Evolutionary conservation across 768 basidiomycete genomes (phyloP).

Genomic region (Pulveroboletus frians): DNA sequence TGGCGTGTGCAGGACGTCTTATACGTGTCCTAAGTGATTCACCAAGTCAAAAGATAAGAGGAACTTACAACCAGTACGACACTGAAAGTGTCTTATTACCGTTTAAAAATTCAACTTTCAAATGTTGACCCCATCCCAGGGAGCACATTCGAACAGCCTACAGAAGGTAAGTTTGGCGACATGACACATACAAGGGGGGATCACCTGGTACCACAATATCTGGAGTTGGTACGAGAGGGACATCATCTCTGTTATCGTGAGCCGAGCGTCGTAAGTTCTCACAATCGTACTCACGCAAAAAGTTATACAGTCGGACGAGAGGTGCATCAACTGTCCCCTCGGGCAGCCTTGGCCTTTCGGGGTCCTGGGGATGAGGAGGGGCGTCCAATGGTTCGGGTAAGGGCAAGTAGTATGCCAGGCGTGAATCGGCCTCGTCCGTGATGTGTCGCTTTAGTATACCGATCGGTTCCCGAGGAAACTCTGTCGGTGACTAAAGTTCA

Average conservation of each 20-base stretch:
- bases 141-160: slow-evolving; percentile 70
- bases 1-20: slow-evolving; percentile 38
- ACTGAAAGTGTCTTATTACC: slow-evolving; percentile 64
- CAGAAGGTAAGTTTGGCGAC: neutral
- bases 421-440: slow-evolving; percentile 65
- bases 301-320: slow-evolving; percentile 79
- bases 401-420: slow-evolving; percentile 60
- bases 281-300: slow-evolving; percentile 64
- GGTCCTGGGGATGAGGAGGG: slow-evolving; percentile 38
- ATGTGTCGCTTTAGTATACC: slow-evolving; percentile 63
- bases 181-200: slow-evolving; percentile 1
- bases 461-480: slow-evolving; percentile 67
- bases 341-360: slow-evolving; percentile 46
- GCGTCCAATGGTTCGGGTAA: slow-evolving; percentile 38
- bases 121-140: slow-evolving; percentile 81
- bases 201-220: slow-evolving; percentile 75
- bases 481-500: slow-evolving; percentile 31
- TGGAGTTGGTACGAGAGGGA: slow-evolving; percentile 90
- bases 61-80: slow-evolving; percentile 83
- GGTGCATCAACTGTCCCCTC: slow-evolving; percentile 72
- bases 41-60: slow-evolving; percentile 6
- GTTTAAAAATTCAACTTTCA: slow-evolving; percentile 64
- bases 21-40: slow-evolving; percentile 2
- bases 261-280: neutral
- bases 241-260: slow-evolving; percentile 64